These are phyloP conservation scores for Echinochloa phyllopogon DNA, from an alignment of 176 grass and related monocot genomes.

Conservation along the genomic window DNA sequence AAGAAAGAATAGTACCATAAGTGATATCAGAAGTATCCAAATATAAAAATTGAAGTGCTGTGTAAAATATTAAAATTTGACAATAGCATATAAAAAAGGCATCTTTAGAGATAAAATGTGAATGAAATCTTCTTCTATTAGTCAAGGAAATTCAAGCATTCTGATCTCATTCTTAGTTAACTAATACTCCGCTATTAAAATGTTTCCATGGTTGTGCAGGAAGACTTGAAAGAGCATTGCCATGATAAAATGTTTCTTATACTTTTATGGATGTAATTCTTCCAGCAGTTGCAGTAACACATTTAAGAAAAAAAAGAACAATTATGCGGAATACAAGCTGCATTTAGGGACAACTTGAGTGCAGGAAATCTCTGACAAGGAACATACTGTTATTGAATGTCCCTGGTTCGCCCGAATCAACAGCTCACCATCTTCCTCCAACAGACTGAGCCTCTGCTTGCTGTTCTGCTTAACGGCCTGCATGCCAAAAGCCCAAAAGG, in stretches of 20 bases:
- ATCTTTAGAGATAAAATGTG: neutral
- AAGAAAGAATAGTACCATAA: neutral
- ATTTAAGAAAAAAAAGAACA: neutral
- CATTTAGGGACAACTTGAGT: neutral
- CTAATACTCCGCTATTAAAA: too few species aligned
- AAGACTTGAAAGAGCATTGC: neutral
- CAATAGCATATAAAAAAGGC: neutral
- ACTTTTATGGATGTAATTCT: neutral
- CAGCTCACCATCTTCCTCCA: conserved; percentile 85
- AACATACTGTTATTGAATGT: conserved; percentile 70
- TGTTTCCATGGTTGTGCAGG: neutral
- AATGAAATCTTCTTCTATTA: neutral
- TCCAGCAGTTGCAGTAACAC: neutral
- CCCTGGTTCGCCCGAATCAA: conserved; percentile 91
- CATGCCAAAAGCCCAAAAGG: neutral
- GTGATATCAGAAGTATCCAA: neutral
- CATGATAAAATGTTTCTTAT: conserved; percentile 10
- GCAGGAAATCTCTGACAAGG: neutral
- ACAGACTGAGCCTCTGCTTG: conserved; percentile 83
- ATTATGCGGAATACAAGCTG: neutral
- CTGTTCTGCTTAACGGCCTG: conserved; percentile 78
- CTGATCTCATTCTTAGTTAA: neutral
- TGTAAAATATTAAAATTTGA: neutral
- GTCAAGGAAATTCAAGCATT: neutral
- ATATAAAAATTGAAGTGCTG: neutral